Base-by-base conservation (phyloP, 2,329 filamentous ascomycete species). In the Verticillium tricorpus region DNA sequence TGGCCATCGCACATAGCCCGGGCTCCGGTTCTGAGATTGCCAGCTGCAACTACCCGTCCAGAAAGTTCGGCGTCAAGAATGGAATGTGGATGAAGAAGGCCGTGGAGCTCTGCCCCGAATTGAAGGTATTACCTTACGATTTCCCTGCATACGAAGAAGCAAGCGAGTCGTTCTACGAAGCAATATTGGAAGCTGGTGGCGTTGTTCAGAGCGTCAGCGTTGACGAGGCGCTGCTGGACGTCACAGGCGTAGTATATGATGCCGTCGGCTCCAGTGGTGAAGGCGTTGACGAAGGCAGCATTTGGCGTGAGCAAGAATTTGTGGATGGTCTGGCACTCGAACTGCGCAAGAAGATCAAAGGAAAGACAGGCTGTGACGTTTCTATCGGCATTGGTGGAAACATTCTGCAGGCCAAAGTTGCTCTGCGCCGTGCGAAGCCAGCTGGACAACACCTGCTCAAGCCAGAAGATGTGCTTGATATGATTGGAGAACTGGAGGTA, bases 21-120 rank as follows among this genome's bases (percentile, higher is more conserved):
- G 94, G 94, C 0, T 86, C 85, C 28, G 92, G 92, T 0, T 97
- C 94, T 0, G 95, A 99, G 72, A 98, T 99, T 69, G 95, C 95
- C 25, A 97, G 93, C 66, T 99, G 95, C 76, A 99, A 99, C 70
- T 99, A 99, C 72, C 88, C 90, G 22, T 95, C 96, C 7, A 87
- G 95, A 40, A 83, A 85, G 35, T 95, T 89, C 68, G 94, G 94
- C 1, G 83, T 99, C 60, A 97, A 93, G 72, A 99, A 99, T 68
- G 96, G 96, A 40, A 99, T 98, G 95, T 99, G 96, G 95, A 98
- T 99, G 94, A 96, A 94, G 72, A 83, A 85, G 37, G 95, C 95
- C 0, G 81, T 89, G 63, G 89, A 95, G 67, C 74, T 95, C 19
- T 99, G 93, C 70, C 89, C 94, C 0, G 86, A 92, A 25, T 80